Evolutionary conservation across 2,329 filamentous ascomycete species (phyloP), one percentile per base, ranked within the genome.

Genomic region (Penicillium brasilianum): DNA sequence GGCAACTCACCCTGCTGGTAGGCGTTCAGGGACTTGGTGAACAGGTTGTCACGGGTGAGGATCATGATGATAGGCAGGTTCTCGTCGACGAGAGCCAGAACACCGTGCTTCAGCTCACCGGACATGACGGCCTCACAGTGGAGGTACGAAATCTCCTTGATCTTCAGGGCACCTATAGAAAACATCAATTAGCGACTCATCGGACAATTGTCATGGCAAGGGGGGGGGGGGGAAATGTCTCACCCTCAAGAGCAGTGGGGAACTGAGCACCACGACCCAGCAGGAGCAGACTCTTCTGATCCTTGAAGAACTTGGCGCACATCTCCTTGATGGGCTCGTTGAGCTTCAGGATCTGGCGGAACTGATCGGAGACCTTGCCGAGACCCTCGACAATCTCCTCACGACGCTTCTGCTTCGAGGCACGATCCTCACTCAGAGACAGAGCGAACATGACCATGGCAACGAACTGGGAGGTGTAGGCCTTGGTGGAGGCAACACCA

Each of bases 51-150:
- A 63, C 95, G 91, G 57, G 95, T 99, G 64, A 99, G 85, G 75
- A 99, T 98, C 95, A 99, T 99, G 81, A 99, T 97, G 78, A 99
- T 99, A 65, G 95, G 95, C 39, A 99, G 88, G 81, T 97, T 94
- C 86, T 99, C 95, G 74, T 99, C 95, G 62, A 99, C 95, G 65
- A 99, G 86, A 56, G 95, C 95, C 76, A 99, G 84, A 55, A 99
- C 95, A 85, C 95, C 95, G 80, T 99, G 95, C 88, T 99, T 99
- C 73, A 99, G 87, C 83, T 99, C 95, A 81, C 95, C 95, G 67
- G 95, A 98, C 95, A 99, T 99, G 84, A 99, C 95, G 72, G 95
- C 95, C 83, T 99, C 95, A 81, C 95, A 99, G 82, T 99, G 95
- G 62, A 99, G 91, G 81, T 99, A 99, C 18, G 94, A 98, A 74